phyloP scores from a whole-genome alignment of 2,329 filamentous ascomycete species.

The Amesomyces nigricolor region DNA sequence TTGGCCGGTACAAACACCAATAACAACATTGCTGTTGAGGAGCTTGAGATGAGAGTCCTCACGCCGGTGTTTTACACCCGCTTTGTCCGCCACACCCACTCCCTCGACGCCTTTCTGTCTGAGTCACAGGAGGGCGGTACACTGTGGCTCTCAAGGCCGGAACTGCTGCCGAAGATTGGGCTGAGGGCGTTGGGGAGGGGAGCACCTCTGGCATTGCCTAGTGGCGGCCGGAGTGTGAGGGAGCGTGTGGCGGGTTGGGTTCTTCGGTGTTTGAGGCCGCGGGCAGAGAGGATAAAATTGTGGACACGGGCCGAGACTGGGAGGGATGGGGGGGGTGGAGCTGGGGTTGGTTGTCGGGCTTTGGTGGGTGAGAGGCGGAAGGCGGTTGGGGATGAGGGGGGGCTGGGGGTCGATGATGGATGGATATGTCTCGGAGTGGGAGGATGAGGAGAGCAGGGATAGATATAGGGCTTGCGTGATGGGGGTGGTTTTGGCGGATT shows the following conservation, averaged over 20 bases:
- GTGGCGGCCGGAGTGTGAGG: too few species aligned
- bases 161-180: slow-evolving; percentile 30
- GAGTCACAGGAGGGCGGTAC: slow-evolving; percentile 56
- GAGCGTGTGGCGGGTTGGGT: too few species aligned
- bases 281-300: too few species aligned
- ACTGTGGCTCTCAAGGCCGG: slow-evolving; percentile 49
- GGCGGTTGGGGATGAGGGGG: too few species aligned
- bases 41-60: slow-evolving; percentile 52
- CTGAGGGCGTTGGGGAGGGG: too few species aligned
- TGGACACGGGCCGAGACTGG: too few species aligned
- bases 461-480: slow-evolving; percentile 37
- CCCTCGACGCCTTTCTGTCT: slow-evolving; percentile 55
- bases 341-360: too few species aligned
- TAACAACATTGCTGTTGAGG: slow-evolving; percentile 22
- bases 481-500: slow-evolving; percentile 42
- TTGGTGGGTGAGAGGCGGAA: too few species aligned
- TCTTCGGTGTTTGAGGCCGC: too few species aligned
- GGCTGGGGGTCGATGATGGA: slow-evolving; percentile 43
- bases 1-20: neutral
- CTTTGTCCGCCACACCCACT: slow-evolving; percentile 57
- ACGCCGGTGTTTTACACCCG: slow-evolving; percentile 63
- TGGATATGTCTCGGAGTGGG: slow-evolving; percentile 39
- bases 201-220: too few species aligned
- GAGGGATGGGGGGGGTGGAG: too few species aligned
- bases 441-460: slow-evolving; percentile 26